phyloP scores from a whole-genome alignment of 2,329 filamentous ascomycete species.

The Neofusicoccum parvum region DNA sequence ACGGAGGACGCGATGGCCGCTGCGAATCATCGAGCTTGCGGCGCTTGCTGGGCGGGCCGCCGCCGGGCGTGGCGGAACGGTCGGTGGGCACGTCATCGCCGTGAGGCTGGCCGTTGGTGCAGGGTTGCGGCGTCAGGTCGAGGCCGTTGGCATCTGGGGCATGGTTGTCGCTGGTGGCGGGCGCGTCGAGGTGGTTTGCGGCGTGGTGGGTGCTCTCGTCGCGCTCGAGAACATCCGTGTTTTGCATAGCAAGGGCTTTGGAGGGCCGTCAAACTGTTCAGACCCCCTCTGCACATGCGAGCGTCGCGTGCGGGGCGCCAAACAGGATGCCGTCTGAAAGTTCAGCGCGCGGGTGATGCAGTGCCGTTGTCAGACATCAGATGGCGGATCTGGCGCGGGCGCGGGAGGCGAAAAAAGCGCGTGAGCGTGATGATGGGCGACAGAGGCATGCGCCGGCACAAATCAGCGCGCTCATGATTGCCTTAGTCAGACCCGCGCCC shows the following conservation, averaged over 20 bases:
- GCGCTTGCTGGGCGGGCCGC: slow-evolving; percentile 58
- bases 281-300: slow-evolving; percentile 31
- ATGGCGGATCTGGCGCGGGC: slow-evolving; percentile 30
- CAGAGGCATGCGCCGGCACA: slow-evolving; percentile 6
- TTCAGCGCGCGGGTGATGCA: slow-evolving; percentile 23
- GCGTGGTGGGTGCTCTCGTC: slow-evolving; percentile 33
- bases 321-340: slow-evolving; percentile 30
- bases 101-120: slow-evolving; percentile 1
- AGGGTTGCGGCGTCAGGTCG: neutral
- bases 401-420: slow-evolving; percentile 29
- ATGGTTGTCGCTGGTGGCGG: neutral
- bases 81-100: slow-evolving; percentile 8
- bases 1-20: slow-evolving; percentile 55
- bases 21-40: slow-evolving; percentile 54
- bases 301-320: slow-evolving; percentile 18
- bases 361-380: slow-evolving; percentile 35
- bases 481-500: neutral
- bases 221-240: slow-evolving; percentile 27
- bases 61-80: slow-evolving; percentile 13
- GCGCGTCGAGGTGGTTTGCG: slow-evolving; percentile 24
- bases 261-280: slow-evolving; percentile 18
- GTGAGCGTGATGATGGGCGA: slow-evolving; percentile 18
- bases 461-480: neutral
- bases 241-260: slow-evolving; percentile 22
- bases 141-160: neutral